Evolutionary conservation across 2,329 filamentous ascomycete genomes (phyloP), one percentile per base, ranked within the genome.

Genomic region (Coniochaeta sp.): DNA sequence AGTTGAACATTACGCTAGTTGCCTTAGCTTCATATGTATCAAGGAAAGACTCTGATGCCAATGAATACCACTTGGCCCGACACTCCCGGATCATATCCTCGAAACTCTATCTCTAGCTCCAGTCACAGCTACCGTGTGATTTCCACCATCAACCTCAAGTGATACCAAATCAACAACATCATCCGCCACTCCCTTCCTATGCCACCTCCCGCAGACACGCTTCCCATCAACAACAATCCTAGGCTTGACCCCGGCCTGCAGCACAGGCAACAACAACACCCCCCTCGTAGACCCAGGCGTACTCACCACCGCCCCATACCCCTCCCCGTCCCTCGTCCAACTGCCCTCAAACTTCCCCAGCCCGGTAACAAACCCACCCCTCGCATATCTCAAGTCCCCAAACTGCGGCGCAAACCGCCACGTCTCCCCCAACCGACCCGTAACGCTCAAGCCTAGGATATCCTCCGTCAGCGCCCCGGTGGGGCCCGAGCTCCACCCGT

Each of bases 401-500:
- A 66, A 54, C 58, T 62, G 62, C 14, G 64, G 64, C 36, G 60
- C 59, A 33, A 66, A 60, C 57, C 47, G 34, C 64, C 64, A 66
- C n/a, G 28, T 36, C 24, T 28, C 50, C 7, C 62, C 63, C 6
- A 50, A 54, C 26, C 55, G 24, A 12, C 36, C 61, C 2, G 59
- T 61, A 26, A 79, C 65, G 60, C 69, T 69, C 52, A 81, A 65
- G 0, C 79, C 79, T 2, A 80, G 69, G 22, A 79, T 67, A 28
- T 73, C 72, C 57, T 76, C 73, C 0, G 74, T 79, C 60, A 81
- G 65, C 1, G 78, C 76, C 50, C 74, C 75, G 1, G 78, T 78
- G 12, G 79, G 79, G 0, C 79, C 79, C 0, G 75, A 76, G 11
- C 75, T 74, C 79, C 79, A 81, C 9, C 79, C 79, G 66, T 81